Base-by-base conservation (phyloP, 257 asterid species). In the Dorcoceras hygrometricum region DNA sequence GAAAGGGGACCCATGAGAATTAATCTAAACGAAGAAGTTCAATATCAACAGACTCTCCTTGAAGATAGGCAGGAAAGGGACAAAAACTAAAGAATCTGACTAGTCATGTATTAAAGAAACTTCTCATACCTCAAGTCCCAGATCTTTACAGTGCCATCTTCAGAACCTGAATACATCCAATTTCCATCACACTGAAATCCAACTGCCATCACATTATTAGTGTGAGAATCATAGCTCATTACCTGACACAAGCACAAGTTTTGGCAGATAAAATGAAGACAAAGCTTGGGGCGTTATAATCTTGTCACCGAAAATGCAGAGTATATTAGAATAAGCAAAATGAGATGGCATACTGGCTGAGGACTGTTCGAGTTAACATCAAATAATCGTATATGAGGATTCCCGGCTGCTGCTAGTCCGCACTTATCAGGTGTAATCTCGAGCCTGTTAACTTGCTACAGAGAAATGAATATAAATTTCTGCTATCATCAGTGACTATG, bases 151-250 rank as follows among this genome's bases (percentile, higher is more conserved):
- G 99, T 93, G 71, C 99, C 99, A 79, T 93, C 99, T 85, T 93
- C 99, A 67, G 99, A 93, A 70, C 99, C 99, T 5, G 97, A 93
- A 75, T 90, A 93, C 99, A 93, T 93, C 97, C 97, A 93, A 62
- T 90, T 88, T 51, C 97, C 97, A 76, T 93, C 99, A 73, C 99
- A 89, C 71, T 85, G 96, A 80, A 93, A 93, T 64, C 99, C 99
- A 73, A 93, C 95, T 53, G 99, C 99, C 99, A 88, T 93, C 26
- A 93, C 99, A 71, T 93, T 93, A 72, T 79, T 93, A 61, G 97
- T 93, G 77, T 90, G 99, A 7, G 99, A 89, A 71, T 93, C 99
- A 83, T 88, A 93, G 85, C 95, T 93, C 94, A 84, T 84, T 69
- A 90, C 89, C 97, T 93, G 81, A 64, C 66, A 76, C 46, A 73